Conservation (phyloP, 768 basidiomycete genomes). For the Suillus weaverae region DNA sequence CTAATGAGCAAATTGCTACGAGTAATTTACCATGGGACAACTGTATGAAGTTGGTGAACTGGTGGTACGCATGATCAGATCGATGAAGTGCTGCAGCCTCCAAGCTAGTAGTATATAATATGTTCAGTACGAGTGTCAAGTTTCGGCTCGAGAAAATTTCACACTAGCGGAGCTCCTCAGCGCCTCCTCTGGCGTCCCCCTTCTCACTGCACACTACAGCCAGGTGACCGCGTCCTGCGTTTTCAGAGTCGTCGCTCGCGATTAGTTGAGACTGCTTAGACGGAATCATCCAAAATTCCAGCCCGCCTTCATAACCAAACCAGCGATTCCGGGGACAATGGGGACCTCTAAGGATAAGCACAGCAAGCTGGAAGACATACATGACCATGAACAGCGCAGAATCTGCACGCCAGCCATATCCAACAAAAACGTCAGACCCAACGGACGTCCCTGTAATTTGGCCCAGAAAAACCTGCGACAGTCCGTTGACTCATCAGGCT, state of each 20-base stretch:
- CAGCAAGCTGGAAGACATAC: constrained; percentile 32
- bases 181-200: too few species aligned
- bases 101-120: background rate
- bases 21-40: background rate
- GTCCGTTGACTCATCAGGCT: background rate
- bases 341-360: constrained; percentile 41
- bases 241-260: background rate
- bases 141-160: background rate
- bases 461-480: constrained; percentile 30
- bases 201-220: background rate
- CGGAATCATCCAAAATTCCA: constrained; percentile 12
- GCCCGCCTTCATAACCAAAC: constrained; percentile 64
- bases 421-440: constrained; percentile 40
- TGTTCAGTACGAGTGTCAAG: background rate
- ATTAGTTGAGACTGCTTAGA: background rate
- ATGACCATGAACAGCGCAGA: constrained; percentile 34
- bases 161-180: background rate
- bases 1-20: background rate
- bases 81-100: background rate
- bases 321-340: constrained; percentile 39
- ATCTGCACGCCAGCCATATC: constrained; percentile 39
- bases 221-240: background rate
- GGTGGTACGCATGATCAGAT: background rate
- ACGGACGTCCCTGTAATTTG: constrained; percentile 45
- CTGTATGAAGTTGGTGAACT: background rate